Evolutionary conservation across 257 asterid species (phyloP), one percentile per base, ranked within the genome.

Genomic region (Solanum gandarillasii): DNA sequence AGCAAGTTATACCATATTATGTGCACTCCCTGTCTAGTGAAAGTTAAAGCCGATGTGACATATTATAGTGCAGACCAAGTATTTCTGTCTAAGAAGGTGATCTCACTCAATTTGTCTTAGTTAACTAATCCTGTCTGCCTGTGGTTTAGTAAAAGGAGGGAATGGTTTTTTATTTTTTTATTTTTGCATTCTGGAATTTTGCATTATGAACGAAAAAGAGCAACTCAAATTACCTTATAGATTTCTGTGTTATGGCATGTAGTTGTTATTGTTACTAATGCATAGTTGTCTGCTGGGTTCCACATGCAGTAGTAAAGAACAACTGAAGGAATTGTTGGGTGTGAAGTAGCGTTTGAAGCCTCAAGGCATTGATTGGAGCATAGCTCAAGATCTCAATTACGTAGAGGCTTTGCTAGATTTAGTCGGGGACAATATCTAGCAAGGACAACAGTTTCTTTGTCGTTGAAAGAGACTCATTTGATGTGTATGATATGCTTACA

Each of bases 221-320:
- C 0, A 46, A 46, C 85, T 81, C 11, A 81, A 81, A 18, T 46
- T 11, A 46, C 85, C 68, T 31, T 5, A 81, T 48, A 16, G 41
- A 16, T 43, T 79, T 79, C 21, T 39, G 34, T 43, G n/a, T 41
- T 43, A 79, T 27, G 2, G 38, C 16, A 9, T 43, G 11, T 46
- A 31, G 5, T 79, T 2, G 5, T 43, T 46, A 9, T 46, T 79
- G 39, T 46, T 29, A 1, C 60, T 81, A 20, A 32, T 32, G 10
- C 82, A 16, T 72, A 73, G 27, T 43, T 86, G 83, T 20, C 67
- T 86, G 82, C 38, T 70, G 86, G 25, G 14, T 87, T 78, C 67
- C 12, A 25, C 1, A 60, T 87, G 75, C 89, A 81, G 89, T 67
- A 48, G 87, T 78, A 87, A 87, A 65, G 89, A 87, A 46, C 55